Evolutionary conservation across 352 stramenopile species (phyloP), one percentile per base, ranked within the genome.

Genomic region (Discostella stelligera): DNA sequence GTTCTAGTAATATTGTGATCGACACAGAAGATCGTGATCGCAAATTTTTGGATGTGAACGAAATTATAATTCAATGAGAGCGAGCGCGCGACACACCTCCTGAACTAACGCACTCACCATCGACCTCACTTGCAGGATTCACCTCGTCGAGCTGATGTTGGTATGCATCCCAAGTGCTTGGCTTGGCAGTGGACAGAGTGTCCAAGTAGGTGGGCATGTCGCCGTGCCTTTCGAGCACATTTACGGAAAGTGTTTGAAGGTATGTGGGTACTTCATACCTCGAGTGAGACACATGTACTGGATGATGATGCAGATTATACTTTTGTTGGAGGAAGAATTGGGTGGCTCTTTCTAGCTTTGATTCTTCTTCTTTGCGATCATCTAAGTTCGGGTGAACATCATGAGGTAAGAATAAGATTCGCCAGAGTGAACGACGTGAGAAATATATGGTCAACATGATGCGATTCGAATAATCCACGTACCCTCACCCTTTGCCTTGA

Each of bases 231-330:
- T 23, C 27, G 44, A 48, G 14, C 16, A 39, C 41, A 66, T 65
- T 25, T 11, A 65, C 46, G 32, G 53, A 37, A n/a, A 71, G 54
- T 0, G 63, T 56, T 10, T 72, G 52, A 23, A 72, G 65, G 44
- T 72, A 64, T 18, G 53, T 56, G 8, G 14, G 66, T 11, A 62
- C 6, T 25, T 67, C 10, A 27, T 66, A 18, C 8, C 56, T 46
- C 14, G 8, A 53, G 37, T 53, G n/a, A 10, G 46, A 21, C 3
- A 53, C 56, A 54, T 74, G 66, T 50, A 74, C 41, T 32, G 27
- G 21, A 61, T 74, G 66, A 64, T 74, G 66, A 46, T 74, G 66
- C 49, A 67, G 55, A 20, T 74, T 58, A 30, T 54, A 74, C 39
- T 74, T 48, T 52, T 74, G 66, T 20, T 74, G 23, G 59, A 54